Percentiles rank a stretch among this genome's conserved stretches.
Evolutionary conservation across 306 rosid species (phyloP).

Genomic region (Carpinus fangiana): DNA sequence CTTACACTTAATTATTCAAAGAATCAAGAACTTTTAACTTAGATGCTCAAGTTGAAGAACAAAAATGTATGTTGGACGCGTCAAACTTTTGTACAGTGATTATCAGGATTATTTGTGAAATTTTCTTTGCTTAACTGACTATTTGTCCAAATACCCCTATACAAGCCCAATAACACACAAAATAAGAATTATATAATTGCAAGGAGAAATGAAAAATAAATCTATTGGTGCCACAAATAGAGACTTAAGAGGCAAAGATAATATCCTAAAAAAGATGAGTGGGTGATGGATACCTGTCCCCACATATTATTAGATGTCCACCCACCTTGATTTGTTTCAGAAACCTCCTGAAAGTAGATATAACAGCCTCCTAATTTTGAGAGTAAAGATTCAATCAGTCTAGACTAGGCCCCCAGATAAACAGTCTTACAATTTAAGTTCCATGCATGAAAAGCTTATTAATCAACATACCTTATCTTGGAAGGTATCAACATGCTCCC

Average conservation of each 20-base stretch:
- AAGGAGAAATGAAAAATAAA: neutral
- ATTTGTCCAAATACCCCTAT: neutral
- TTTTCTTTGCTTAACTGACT: neutral
- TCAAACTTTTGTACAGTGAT: neutral
- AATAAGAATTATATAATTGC: neutral
- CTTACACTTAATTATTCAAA: neutral
- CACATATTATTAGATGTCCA: slow-evolving; percentile 31
- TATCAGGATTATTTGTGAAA: neutral
- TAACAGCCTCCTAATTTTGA: slow-evolving; percentile 34
- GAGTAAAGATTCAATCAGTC: slow-evolving; percentile 8
- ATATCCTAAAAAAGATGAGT: neutral
- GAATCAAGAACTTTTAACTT: neutral
- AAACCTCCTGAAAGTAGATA: slow-evolving; percentile 25
- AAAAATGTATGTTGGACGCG: neutral
- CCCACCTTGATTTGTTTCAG: slow-evolving; percentile 30
- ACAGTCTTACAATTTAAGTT: neutral
- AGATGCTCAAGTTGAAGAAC: neutral
- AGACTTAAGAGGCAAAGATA: neutral
- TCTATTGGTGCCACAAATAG: neutral
- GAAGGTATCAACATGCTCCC: slow-evolving; percentile 43
- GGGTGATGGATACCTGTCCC: slow-evolving; percentile 26
- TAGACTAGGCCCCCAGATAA: neutral
- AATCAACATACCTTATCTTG: slow-evolving; percentile 16
- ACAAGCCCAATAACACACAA: neutral
- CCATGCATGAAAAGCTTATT: neutral